Evolutionary conservation across 257 asterid genomes (phyloP), one percentile per base, ranked within the genome.

Genomic region (Nicotiana tomentosiformis): DNA sequence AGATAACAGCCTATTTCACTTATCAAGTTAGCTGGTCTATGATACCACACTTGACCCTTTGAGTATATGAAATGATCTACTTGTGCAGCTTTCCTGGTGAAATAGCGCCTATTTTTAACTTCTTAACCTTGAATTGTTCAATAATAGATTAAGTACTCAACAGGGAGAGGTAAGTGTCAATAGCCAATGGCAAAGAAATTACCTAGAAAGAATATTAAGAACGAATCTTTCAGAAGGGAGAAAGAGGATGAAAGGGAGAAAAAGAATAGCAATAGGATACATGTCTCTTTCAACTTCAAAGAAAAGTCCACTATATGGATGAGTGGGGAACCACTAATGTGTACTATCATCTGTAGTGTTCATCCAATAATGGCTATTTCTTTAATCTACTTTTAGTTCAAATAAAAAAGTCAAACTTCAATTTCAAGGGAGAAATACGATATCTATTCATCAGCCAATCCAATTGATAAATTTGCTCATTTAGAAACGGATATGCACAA

Each of bases 251-350:
- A 37, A 1, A 37, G 60, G 35, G 69, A 37, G 26, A 1, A 74
- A 46, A 72, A 26, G 61, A 46, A 72, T 72, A 51, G 3, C 49
- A 49, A 7, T 14, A 74, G 10, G 62, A 49, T 7, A 49, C 8
- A 4, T 3, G 4, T 46, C 77, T 64, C 77, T 80, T 65, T 80
- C 83, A 80, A 14, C 77, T 65, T 49, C 83, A 80, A 80, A 80
- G 64, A 26, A 65, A 49, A 62, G 66, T 35, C 66, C 43, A 68
- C 62, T 80, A 80, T 9, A 64, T 29, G 46, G 53, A 65, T 65
- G 76, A 62, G 83, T 62, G 77, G 83, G 30, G 23, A 43, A 35
- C 61, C 46, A 81, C 76, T 65, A 43, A 65, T 46, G 61, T 51
- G 26, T 81, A 62, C 83, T 20, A 65, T 26, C 15, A 39, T 39